Conservation (phyloP, 2,329 filamentous ascomycete species). For the Ophiostoma perfectum region DNA sequence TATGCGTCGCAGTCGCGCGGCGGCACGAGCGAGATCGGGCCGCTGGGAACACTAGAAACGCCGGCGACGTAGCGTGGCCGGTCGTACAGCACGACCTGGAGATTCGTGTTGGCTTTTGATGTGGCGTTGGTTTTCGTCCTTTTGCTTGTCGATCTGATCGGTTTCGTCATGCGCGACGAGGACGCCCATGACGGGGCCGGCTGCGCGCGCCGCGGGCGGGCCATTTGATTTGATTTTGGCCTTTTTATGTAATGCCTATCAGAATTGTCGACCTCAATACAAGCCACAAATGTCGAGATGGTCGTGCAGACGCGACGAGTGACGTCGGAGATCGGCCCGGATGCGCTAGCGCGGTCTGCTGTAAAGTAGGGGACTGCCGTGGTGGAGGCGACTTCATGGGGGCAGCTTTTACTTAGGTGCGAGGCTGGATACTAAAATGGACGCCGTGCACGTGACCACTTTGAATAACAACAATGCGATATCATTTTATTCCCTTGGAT, state of each 20-base stretch:
- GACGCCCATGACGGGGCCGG: constrained; percentile 5
- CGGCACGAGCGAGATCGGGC: constrained; percentile 44
- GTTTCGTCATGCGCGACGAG: background rate
- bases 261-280: no score
- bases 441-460: no score
- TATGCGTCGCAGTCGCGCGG: constrained; percentile 49
- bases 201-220: constrained; percentile 11
- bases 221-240: background rate
- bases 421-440: background rate
- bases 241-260: no score
- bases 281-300: no score
- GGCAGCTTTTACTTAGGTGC: background rate
- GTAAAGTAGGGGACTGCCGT: background rate
- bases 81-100: constrained; percentile 34
- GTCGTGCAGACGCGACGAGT: background rate
- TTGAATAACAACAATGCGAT: no score
- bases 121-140: background rate
- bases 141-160: background rate
- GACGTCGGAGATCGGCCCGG: constrained; percentile 10
- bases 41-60: constrained; percentile 41
- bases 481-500: no score
- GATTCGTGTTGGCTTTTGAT: background rate
- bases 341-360: constrained; percentile 1
- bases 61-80: constrained; percentile 42
- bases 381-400: no score